Percentiles rank a stretch among this genome's conserved stretches.
Evolutionary conservation across 2,329 filamentous ascomycete genomes (phyloP).

Genomic region (Talaromyces sp.): DNA sequence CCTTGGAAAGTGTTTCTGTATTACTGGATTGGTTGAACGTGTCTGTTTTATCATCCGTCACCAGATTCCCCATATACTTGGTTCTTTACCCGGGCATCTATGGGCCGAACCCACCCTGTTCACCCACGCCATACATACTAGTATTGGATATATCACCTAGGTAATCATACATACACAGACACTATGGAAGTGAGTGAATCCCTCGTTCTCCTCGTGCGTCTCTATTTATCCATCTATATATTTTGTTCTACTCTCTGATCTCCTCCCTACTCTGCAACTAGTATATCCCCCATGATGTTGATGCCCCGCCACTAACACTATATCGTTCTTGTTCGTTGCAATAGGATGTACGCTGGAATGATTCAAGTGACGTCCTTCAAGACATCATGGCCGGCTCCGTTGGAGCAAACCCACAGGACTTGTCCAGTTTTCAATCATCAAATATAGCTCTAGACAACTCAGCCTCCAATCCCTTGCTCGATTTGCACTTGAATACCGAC

Average conservation of each 20-base stretch:
- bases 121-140: no score
- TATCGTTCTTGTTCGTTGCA: not conserved
- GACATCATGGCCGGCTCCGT: slow-evolving; percentile 31
- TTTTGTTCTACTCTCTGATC: no score
- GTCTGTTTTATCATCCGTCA: no score
- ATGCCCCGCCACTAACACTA: not conserved
- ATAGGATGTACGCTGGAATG: slow-evolving; percentile 22
- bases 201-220: no score
- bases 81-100: slow-evolving; percentile 6
- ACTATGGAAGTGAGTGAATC: slow-evolving; percentile 5
- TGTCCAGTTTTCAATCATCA: slow-evolving; percentile 9
- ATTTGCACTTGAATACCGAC: slow-evolving; percentile 30
- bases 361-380: slow-evolving; percentile 35
- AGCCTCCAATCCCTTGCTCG: slow-evolving; percentile 26
- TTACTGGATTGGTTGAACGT: not conserved
- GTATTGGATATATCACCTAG: no score
- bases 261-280: no score
- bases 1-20: not conserved
- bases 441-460: slow-evolving; percentile 21
- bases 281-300: no score
- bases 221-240: no score
- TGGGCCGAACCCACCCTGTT: no score
- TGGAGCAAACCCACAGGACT: slow-evolving; percentile 6
- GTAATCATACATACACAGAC: not conserved
- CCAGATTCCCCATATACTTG: not conserved